A percentile compares a stretch with the other conserved stretches of the same genome.
Conservation (phyloP, 306 rosid species). For the Pyrus bretschneideri region DNA sequence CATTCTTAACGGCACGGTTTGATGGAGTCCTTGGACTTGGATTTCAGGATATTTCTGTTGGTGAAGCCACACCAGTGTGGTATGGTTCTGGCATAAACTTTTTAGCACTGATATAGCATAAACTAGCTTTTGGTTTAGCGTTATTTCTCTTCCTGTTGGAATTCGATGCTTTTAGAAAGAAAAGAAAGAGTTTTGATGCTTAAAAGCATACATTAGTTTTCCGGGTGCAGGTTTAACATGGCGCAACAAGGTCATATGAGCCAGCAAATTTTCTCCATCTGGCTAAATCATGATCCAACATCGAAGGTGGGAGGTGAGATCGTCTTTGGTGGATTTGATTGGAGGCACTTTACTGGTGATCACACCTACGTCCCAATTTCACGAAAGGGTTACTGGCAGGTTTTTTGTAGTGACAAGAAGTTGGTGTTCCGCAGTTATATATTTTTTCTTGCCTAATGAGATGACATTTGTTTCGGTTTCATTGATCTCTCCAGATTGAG, state of each 20-base stretch:
- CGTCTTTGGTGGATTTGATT: conserved; percentile 60
- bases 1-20: conserved; percentile 26
- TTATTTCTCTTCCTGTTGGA: not conserved
- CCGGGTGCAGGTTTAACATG: conserved; percentile 30
- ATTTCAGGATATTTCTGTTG: conserved; percentile 34
- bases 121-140: not conserved
- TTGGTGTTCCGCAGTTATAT: conserved; percentile 2
- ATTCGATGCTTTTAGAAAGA: not conserved
- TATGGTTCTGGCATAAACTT: conserved; percentile 8
- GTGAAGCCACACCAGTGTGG: conserved; percentile 41
- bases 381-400: conserved; percentile 72
- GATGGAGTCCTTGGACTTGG: conserved; percentile 57
- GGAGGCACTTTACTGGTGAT: conserved; percentile 55
- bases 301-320: conserved; percentile 37
- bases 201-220: not conserved
- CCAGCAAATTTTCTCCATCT: conserved; percentile 33
- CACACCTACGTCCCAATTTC: conserved; percentile 57
- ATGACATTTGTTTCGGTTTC: conserved; percentile 10
- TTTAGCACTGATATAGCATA: not conserved
- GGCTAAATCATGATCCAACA: conserved; percentile 32
- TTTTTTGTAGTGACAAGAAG: conserved; percentile 5
- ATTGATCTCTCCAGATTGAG: conserved; percentile 42
- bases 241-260: conserved; percentile 22
- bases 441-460: conserved; percentile 14
- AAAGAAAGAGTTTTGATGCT: not conserved